Evolutionary conservation across 768 basidiomycete genomes (phyloP).

Genomic region (Exsudoporus frostii): DNA sequence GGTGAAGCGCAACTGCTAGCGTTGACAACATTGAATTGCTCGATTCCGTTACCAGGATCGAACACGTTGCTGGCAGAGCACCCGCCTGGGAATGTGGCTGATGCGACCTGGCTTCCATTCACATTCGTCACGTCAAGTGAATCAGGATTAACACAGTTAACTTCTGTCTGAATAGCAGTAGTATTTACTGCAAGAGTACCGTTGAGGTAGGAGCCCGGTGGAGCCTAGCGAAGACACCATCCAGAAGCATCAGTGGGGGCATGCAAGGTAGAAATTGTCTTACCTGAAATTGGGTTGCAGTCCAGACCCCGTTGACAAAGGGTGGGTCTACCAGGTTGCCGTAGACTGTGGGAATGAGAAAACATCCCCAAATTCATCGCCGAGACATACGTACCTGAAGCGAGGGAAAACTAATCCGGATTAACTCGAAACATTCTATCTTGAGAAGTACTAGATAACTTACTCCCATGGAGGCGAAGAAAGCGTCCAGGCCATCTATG

Average conservation of each 20-base stretch:
- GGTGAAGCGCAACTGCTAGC: conserved; percentile 30
- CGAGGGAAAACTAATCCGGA: conserved; percentile 33
- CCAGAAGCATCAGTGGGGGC: not conserved
- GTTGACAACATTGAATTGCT: conserved; percentile 51
- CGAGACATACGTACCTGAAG: conserved; percentile 21
- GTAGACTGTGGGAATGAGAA: conserved; percentile 23
- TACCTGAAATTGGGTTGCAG: conserved; percentile 52
- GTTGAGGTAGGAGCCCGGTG: conserved; percentile 43
- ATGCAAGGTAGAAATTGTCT: conserved; percentile 4
- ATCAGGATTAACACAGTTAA: conserved; percentile 46
- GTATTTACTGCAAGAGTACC: conserved; percentile 52
- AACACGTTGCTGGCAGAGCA: conserved; percentile 42
- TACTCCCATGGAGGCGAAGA: conserved; percentile 59
- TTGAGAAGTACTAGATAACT: conserved; percentile 13
- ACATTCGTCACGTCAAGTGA: conserved; percentile 23
- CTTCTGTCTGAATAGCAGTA: conserved; percentile 42
- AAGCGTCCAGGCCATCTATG: conserved; percentile 45
- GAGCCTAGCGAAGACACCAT: conserved; percentile 35
- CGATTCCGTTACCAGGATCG: conserved; percentile 33
- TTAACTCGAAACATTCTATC: not conserved
- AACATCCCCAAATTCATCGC: not conserved
- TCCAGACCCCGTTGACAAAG: conserved; percentile 51
- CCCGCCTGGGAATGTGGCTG: conserved; percentile 45
- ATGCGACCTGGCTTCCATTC: conserved; percentile 35
- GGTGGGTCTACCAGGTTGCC: conserved; percentile 53